Conservation (phyloP, 495 filamentous ascomycete genomes). For the Lophiotrema nucula region DNA sequence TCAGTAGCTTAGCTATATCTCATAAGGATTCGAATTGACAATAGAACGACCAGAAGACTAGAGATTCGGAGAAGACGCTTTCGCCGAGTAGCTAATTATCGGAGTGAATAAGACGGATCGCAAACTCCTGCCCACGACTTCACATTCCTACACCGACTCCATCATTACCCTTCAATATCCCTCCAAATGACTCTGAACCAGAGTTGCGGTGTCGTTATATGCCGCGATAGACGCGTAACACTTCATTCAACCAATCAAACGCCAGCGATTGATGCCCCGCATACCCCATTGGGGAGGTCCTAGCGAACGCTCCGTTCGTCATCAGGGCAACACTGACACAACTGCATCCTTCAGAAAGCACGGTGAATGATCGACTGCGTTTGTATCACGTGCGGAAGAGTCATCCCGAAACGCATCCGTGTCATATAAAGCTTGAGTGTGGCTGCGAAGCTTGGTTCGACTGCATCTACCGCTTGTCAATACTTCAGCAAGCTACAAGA, state of each 20-base stretch:
- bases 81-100: too few species aligned
- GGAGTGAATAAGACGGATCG: too few species aligned
- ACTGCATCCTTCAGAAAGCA: too few species aligned
- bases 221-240: not conserved
- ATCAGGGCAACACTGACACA: too few species aligned
- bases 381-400: not conserved
- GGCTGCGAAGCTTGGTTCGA: not conserved
- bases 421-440: not conserved
- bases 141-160: not conserved
- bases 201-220: not conserved
- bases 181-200: not conserved
- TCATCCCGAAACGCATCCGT: not conserved
- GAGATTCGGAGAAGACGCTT: too few species aligned
- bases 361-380: too few species aligned
- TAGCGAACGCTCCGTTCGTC: not conserved
- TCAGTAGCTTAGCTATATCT: too few species aligned
- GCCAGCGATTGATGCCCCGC: slow-evolving; percentile 6
- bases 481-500: not conserved
- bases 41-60: too few species aligned
- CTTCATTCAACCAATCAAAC: slow-evolving; percentile 15
- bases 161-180: slow-evolving; percentile 6
- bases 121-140: slow-evolving; percentile 4
- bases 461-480: not conserved
- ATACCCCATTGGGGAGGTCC: not conserved
- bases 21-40: too few species aligned